Conservation (phyloP, 805 yeast genomes). For the Lipomyces sp. region DNA sequence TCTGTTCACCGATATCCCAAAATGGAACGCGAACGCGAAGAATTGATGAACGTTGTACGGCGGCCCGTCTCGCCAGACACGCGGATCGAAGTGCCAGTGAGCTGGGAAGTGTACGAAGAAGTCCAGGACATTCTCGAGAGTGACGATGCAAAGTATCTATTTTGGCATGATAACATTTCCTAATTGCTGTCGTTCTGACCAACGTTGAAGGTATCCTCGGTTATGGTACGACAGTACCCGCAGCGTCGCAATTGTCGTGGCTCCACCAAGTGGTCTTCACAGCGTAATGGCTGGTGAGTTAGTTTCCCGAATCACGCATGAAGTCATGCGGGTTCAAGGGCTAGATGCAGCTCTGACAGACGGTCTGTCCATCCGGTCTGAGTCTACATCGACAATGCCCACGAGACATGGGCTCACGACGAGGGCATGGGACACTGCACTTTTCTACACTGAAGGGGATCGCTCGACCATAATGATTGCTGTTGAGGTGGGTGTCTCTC, state of each 20-base stretch:
- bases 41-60: neutral
- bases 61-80: neutral
- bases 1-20: too few relatives aligned
- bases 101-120: neutral
- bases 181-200: too few relatives aligned
- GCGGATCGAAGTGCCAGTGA: neutral
- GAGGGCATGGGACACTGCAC: neutral
- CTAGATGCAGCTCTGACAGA: neutral
- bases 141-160: neutral
- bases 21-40: too few relatives aligned
- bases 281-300: neutral
- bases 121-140: neutral
- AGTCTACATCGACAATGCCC: neutral
- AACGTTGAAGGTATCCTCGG: neutral
- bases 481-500: constrained; percentile 4
- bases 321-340: neutral
- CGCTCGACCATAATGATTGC: neutral
- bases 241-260: neutral
- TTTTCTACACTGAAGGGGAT: neutral
- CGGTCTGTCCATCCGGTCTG: neutral
- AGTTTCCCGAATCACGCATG: neutral
- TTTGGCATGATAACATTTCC: too few relatives aligned
- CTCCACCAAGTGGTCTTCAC: constrained; percentile 1
- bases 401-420: constrained; percentile 1
- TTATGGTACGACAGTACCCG: constrained; percentile 2